Base-by-base conservation (phyloP, 2,329 filamentous ascomycete genomes). In the Talaromyces sp. region DNA sequence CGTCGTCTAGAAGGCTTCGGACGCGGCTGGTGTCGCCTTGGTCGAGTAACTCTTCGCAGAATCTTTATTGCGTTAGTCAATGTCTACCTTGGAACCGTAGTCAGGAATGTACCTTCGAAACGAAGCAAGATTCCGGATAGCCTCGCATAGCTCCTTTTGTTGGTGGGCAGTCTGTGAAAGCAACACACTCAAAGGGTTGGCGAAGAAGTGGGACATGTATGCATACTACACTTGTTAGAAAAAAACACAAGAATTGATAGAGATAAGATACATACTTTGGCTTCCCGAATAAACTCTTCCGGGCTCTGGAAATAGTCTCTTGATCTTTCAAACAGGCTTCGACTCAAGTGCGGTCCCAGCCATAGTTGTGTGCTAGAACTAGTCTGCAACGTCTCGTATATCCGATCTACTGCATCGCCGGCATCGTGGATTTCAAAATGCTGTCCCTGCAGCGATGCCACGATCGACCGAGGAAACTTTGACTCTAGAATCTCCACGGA, bases 131-230 rank as follows among this genome's bases (percentile, higher is more conserved):
- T 82, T 84, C 26, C 85, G 80, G 26, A 85, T 70, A 27, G 83
- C 83, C 65, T 85, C 79, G 54, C 81, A 81, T 19, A 83, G 76
- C 46, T 81, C 77, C 7, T 62, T 62, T 64, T 69, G 58, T 67
- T 79, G 53, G 9, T 63, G 43, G 19, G 54, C 26, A 10, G 66
- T 56, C 8, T 67, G 59, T 51, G 69, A 69, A n/a, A 86, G 70
- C 52, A 87, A 77, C 3, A 83, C 68, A 35, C 81, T 81, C 2
- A 86, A 70, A 7, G 82, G 79, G 66, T 86, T 87, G 27, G 84
- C 84, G 64, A 85, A 87, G 68, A 84, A 86, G 64, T 85, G 82
- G 9, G 82, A 82, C 85, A 88, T 86, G 66, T 84, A 85, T 1
- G 82, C 79, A 70, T 87, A 87, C 76, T 85, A 53, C 8, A 32